Evolutionary conservation across 2,329 filamentous ascomycete genomes (phyloP).

Genomic region (Fusarium denticulatum): DNA sequence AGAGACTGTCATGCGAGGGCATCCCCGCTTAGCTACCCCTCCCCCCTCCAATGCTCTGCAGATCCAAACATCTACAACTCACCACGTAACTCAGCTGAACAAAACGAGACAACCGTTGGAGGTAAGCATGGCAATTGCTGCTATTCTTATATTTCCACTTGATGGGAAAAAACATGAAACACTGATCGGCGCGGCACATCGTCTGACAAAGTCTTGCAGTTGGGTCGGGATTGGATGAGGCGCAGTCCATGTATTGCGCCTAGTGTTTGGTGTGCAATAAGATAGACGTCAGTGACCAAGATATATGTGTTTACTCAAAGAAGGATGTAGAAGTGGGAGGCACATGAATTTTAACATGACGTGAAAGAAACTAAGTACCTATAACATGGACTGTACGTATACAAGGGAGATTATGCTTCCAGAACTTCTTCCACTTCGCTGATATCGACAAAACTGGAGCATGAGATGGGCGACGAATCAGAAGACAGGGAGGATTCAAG

Average conservation of each 20-base stretch:
- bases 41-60: not conserved
- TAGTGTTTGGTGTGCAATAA: slow-evolving; percentile 24
- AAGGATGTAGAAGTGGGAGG: not conserved
- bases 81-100: slow-evolving; percentile 5
- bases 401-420: not conserved
- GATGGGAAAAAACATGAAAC: slow-evolving; percentile 33
- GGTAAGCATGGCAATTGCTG: not conserved
- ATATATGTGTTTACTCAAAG: not conserved
- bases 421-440: not conserved
- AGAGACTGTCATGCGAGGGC: not conserved
- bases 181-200: slow-evolving; percentile 29
- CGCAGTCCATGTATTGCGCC: not conserved
- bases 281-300: not conserved
- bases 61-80: slow-evolving; percentile 3
- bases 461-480: not conserved
- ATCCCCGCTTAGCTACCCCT: slow-evolving; percentile 1
- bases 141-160: slow-evolving; percentile 15
- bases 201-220: slow-evolving; percentile 21
- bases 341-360: not conserved
- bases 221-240: slow-evolving; percentile 21
- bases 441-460: not conserved
- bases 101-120: not conserved
- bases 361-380: not conserved
- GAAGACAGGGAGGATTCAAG: not conserved
- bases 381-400: not conserved